Base-by-base conservation (phyloP, 768 basidiomycete species). In the Roridomyces roridus region DNA sequence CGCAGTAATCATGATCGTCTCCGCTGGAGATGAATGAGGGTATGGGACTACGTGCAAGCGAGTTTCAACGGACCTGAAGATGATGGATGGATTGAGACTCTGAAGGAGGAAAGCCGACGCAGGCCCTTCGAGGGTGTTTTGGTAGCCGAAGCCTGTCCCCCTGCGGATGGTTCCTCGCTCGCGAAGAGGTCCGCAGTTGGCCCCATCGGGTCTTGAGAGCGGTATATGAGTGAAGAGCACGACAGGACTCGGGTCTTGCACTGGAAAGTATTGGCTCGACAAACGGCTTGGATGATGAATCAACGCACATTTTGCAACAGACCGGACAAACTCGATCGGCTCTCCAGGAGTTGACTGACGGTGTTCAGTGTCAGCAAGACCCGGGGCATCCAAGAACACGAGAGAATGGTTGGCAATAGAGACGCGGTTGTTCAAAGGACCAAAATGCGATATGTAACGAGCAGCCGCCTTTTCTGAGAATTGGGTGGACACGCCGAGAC, bases 1-100 rank as follows among this genome's bases (percentile, higher is more conserved):
- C 92, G 72, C 96, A 98, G 62, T 96, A 94, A 66, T 98, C 96
- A 69, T 97, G 95, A 67, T 98, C 95, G 70, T 98, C 94, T 6
- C 93, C 96, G 63, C 92, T 94, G 57, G 39, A 55, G 34, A 52
- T 35, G 26, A 44, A 54, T 43, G 62, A 48, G 62, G 28, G 46
- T 29, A 46, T 44, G 42, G 20, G 24, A 49, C 23, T 3, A 25
- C 2, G 53, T 11, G 12, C n/a, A 15, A 20, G 44, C 55, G 25
- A 51, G 15, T 15, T 49, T 25, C 17, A 15, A 62, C 76, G 54
- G 63, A 90, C 90, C 91, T 94, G 71, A 94, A 89, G 29, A 96
- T 77, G 12, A 91, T 70, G 1, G 79, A 75, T 6, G 96, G 96
- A 35, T 77, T 75, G 25, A 94, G 68, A 18, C 67, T 76, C 34